Base-by-base conservation (phyloP, 2,329 filamentous ascomycete species). In the Pseudogymnoascus sp. region DNA sequence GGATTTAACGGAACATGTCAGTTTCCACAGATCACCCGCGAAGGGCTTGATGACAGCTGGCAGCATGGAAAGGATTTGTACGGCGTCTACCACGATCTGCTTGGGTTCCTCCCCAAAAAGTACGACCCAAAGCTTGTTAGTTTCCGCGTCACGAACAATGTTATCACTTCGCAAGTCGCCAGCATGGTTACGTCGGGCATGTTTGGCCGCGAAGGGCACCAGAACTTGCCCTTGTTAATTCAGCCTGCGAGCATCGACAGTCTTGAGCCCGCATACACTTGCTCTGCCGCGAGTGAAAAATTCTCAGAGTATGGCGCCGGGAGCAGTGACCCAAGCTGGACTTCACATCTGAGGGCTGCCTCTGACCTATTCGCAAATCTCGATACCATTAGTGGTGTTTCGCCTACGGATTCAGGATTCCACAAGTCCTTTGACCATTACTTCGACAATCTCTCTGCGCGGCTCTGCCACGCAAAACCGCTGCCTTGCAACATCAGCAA, bases 121-220 rank as follows among this genome's bases (percentile, higher is more conserved):
- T 74, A 79, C 38, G 42, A 63, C 31, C 72, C 80, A 29, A 78
- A 77, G 14, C n/a, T 40, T 6, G 79, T 90, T 35, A 75, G 74
- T 59, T 93, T 87, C 74, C 82, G 90, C 62, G 89, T 93, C 10
- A 93, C 90, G 0, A 90, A 90, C 72, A 95, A 95, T 74, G 80
- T 86, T 61, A 93, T 96, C 70, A 95, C 91, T 1, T 88, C 84
- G 69, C 88, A 95, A 74, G 90, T 93, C 14, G 89, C 88, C 10
- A 83, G 87, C 63, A 90, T 91, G 83, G 74, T 93, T 6, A 80
- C 91, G 62, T 78, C 81, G 63, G 90, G 87, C 64, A 91, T 91
- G 86, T 89, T 84, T 75, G 76, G 76, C 0, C 74, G 74, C 0
- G 72, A 74, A 0, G 37, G 8, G 7, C 2, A 40, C 0, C 73